These are phyloP conservation scores for Boletus speciosus DNA, from an alignment of 768 basidiomycete species.

Conservation along the genomic window DNA sequence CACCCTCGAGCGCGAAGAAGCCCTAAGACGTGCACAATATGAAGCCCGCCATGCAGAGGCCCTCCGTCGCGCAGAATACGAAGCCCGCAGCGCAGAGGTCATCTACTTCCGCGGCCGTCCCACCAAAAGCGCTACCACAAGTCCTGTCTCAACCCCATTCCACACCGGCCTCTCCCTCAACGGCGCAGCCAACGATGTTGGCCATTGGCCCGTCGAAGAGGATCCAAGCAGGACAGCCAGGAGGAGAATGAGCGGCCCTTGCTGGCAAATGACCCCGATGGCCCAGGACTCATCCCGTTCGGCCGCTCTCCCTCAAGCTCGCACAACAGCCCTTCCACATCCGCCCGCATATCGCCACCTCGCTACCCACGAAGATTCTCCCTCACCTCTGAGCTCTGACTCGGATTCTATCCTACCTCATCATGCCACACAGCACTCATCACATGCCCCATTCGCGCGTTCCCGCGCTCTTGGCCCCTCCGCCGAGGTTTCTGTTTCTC, in stretches of 20 bases:
- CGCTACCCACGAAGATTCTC: slow-evolving; percentile 54
- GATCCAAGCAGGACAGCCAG: slow-evolving; percentile 29
- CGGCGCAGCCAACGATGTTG: slow-evolving; percentile 34
- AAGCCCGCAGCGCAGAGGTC: slow-evolving; percentile 47
- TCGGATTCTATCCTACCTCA: slow-evolving; percentile 43
- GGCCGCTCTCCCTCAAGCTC: slow-evolving; percentile 17
- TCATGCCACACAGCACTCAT: slow-evolving; percentile 26
- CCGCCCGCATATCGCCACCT: slow-evolving; percentile 32
- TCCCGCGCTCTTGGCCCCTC: slow-evolving; percentile 22
- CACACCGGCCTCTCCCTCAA: slow-evolving; percentile 25
- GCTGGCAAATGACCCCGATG: slow-evolving; percentile 49
- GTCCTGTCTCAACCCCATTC: slow-evolving; percentile 51
- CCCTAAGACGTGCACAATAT: slow-evolving; percentile 80
- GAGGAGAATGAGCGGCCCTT: slow-evolving; percentile 54
- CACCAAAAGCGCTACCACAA: slow-evolving; percentile 67
- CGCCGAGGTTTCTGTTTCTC: slow-evolving; percentile 32
- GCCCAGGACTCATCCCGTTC: slow-evolving; percentile 28
- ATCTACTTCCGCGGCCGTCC: slow-evolving; percentile 36
- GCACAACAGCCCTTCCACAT: slow-evolving; percentile 29
- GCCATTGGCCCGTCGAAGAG: slow-evolving; percentile 32
- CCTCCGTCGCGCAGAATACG: slow-evolving; percentile 61
- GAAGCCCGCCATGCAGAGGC: slow-evolving; percentile 73
- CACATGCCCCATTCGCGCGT: slow-evolving; percentile 26
- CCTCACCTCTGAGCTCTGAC: slow-evolving; percentile 69
- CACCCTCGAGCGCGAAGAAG: slow-evolving; percentile 84